Conservation (phyloP, 495 filamentous ascomycete genomes). For the Opeltia flavorubescens region DNA sequence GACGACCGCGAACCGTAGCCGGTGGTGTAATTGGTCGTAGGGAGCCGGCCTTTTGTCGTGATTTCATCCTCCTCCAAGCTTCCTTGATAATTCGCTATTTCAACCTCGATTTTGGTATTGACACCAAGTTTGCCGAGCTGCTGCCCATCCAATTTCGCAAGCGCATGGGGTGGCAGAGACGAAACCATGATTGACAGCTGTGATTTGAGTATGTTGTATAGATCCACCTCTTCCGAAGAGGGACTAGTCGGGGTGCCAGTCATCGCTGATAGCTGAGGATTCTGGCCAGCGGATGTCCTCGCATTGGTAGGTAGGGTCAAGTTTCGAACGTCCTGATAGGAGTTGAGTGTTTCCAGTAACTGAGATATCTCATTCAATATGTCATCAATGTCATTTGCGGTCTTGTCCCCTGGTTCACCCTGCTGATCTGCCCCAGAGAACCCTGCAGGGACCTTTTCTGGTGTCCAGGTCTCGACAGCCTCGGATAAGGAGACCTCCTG, state of each 20-base stretch:
- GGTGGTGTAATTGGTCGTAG: slow-evolving; percentile 8
- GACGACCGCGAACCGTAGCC: slow-evolving; percentile 1
- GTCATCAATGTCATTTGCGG: slow-evolving; percentile 49
- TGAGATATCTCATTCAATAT: slow-evolving; percentile 68
- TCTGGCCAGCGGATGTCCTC: slow-evolving; percentile 25
- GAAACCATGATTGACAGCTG: slow-evolving; percentile 59
- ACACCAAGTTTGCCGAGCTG: slow-evolving; percentile 69
- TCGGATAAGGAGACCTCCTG: slow-evolving; percentile 35
- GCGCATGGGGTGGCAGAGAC: slow-evolving; percentile 68
- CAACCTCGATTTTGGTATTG: slow-evolving; percentile 64
- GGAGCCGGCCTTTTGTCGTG: slow-evolving; percentile 17
- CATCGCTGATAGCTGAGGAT: slow-evolving; percentile 29
- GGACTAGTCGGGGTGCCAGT: slow-evolving; percentile 34
- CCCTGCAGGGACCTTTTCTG: slow-evolving; percentile 26
- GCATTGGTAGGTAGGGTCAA: slow-evolving; percentile 37
- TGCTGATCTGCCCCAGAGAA: slow-evolving; percentile 29
- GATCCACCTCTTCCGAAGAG: slow-evolving; percentile 49
- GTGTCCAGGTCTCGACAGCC: slow-evolving; percentile 33
- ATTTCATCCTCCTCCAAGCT: slow-evolving; percentile 79
- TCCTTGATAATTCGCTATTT: slow-evolving; percentile 57
- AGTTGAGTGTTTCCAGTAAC: slow-evolving; percentile 69
- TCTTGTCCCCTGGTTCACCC: slow-evolving; percentile 31
- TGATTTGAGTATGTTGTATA: slow-evolving; percentile 62
- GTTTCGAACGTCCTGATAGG: slow-evolving; percentile 73
- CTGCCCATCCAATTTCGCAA: slow-evolving; percentile 74